Evolutionary conservation across 2,329 filamentous ascomycete genomes (phyloP), one percentile per base, ranked within the genome.

Genomic region (Apiospora malaysiana): DNA sequence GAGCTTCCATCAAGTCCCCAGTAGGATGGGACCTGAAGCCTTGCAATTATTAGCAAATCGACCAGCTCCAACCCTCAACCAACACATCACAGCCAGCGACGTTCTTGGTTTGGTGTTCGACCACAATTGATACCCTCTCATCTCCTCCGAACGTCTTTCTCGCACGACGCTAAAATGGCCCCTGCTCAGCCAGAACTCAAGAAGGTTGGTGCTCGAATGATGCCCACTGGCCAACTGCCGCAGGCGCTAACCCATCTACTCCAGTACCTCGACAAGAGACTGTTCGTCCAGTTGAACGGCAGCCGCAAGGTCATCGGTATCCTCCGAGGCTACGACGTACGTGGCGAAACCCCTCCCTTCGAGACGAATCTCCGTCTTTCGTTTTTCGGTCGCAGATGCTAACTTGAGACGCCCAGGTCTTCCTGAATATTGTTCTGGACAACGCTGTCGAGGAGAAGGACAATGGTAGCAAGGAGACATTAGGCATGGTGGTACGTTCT

Each of bases 111-210:
- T 68, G 25, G 43, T 68, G 21, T 45, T 18, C 66, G 27, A 10
- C 8, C 10, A 37, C 51, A 2, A 59, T 25, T 4, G 18, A 10
- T 32, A 37, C 18, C n/a, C 21, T n/a, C n/a, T n/a, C n/a, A n/a
- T 10, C 27, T 6, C 27, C 10, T 21, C 14, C 7, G 51, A 42
- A 2, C 68, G 42, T 56, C 59, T 47, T 37, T 14, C 16, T 25
- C 32, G 23, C 23, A 70, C 69, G 21, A 67, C 65, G 67, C 73
- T 85, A 93, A 87, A 76, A 99, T 99, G 96, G 94, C 96, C 85
- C 95, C 97, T 91, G 95, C 96, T 82, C 96, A 98, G 85, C 96
- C 96, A 78, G 97, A 99, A 87, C 90, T 99, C 74, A 99, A 98
- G 86, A 99, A 98, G 91, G 96, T 97, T 84, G 71, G 81, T 37